Conservation (phyloP, 1,139 yeast genomes). For the Ashbya aceris region DNA sequence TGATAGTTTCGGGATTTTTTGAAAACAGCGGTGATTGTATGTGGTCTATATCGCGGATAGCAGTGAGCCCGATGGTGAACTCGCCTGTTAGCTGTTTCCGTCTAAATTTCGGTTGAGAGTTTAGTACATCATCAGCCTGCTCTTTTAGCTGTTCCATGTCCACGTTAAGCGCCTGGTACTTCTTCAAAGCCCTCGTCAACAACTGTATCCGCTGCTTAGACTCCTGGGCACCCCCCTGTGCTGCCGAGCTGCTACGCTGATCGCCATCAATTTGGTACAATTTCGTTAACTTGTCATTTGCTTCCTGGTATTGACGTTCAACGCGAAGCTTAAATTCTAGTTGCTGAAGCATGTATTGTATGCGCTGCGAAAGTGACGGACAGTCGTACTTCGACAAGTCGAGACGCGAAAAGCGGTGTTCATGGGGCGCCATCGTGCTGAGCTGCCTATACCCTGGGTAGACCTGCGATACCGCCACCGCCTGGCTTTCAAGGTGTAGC, state of each 20-base stretch:
- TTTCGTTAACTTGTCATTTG: conserved; percentile 80
- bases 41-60: conserved; percentile 86
- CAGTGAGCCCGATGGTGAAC: conserved; percentile 58
- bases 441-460: conserved; percentile 20
- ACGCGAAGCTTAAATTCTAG: conserved; percentile 87
- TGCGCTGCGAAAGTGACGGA: conserved; percentile 90
- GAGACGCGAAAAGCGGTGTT: conserved; percentile 42
- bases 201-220: conserved; percentile 79
- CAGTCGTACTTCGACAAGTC: conserved; percentile 88
- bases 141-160: conserved; percentile 34
- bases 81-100: conserved; percentile 80
- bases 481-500: conserved; percentile 35
- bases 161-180: conserved; percentile 84
- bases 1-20: conserved; percentile 70
- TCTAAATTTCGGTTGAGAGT: conserved; percentile 56
- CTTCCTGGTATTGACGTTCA: conserved; percentile 86
- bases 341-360: conserved; percentile 91
- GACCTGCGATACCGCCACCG: neutral
- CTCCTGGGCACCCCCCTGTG: conserved; percentile 78
- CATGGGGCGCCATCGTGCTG: conserved; percentile 26
- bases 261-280: conserved; percentile 89
- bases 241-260: conserved; percentile 73
- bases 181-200: conserved; percentile 71
- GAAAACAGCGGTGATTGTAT: conserved; percentile 73
- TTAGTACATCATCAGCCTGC: conserved; percentile 54